These are phyloP conservation scores for Camelina sativa DNA, from an alignment of 345 rosid genomes.

Conservation along the genomic window DNA sequence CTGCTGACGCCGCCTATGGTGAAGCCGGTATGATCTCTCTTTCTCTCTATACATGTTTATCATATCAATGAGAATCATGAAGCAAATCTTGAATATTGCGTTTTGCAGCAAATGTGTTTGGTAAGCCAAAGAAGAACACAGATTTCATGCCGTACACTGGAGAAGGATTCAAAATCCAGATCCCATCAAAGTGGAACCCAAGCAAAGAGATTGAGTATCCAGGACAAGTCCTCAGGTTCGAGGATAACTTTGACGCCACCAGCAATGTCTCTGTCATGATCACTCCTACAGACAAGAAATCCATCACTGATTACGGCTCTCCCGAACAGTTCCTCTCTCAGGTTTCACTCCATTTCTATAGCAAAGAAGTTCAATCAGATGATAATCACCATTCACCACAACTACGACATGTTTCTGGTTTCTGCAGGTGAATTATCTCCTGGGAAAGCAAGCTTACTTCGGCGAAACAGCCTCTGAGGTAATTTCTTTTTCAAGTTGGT, in stretches of 20 bases:
- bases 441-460: conserved; percentile 81
- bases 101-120: conserved; percentile 83
- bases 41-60: background rate
- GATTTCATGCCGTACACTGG: conserved; percentile 76
- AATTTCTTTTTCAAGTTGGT: background rate
- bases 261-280: conserved; percentile 65
- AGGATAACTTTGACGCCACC: conserved; percentile 85
- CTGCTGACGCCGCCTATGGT: conserved; percentile 97
- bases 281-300: conserved; percentile 83
- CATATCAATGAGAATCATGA: conserved; percentile 22
- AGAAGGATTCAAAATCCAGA: conserved; percentile 70
- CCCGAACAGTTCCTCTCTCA: conserved; percentile 74
- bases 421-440: conserved; percentile 76
- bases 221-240: conserved; percentile 84
- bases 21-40: conserved; percentile 65
- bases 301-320: conserved; percentile 82
- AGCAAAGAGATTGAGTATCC: conserved; percentile 90
- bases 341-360: conserved; percentile 44
- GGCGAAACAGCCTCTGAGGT: conserved; percentile 85
- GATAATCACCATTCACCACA: background rate
- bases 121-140: conserved; percentile 86
- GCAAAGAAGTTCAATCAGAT: background rate
- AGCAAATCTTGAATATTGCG: background rate
- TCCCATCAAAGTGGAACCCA: conserved; percentile 97
- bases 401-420: conserved; percentile 21